These are phyloP conservation scores for Pichia eremophila DNA, from an alignment of 805 yeast species.

Conservation along the genomic window DNA sequence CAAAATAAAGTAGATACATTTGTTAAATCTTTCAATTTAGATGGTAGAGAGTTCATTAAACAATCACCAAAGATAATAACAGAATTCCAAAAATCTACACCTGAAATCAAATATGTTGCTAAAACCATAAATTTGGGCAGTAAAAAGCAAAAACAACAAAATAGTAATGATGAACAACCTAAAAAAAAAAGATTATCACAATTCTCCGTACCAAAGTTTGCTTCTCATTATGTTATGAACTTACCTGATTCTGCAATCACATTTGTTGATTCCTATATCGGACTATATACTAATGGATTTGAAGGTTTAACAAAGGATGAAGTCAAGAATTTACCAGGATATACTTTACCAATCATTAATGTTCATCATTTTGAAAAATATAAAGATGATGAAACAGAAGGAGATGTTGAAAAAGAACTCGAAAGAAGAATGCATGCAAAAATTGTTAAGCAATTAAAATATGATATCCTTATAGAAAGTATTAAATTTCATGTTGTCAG, in stretches of 20 bases:
- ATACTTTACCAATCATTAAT: conserved; percentile 65
- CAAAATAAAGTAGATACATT: conserved; percentile 52
- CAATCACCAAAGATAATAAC: conserved; percentile 44
- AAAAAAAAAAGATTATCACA: conserved; percentile 20
- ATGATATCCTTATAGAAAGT: conserved; percentile 36
- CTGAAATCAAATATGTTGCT: conserved; percentile 29
- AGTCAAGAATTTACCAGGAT: conserved; percentile 32
- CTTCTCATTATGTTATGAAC: conserved; percentile 84
- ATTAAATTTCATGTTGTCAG: conserved; percentile 76
- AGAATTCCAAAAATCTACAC: conserved; percentile 34
- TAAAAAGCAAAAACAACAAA: conserved; percentile 6
- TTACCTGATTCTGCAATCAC: conserved; percentile 88
- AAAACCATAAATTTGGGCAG: conserved; percentile 23
- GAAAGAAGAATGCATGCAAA: conserved; percentile 55
- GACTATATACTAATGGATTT: conserved; percentile 44
- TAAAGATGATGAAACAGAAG: conserved; percentile 56
- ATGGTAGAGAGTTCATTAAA: conserved; percentile 75
- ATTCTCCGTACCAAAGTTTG: conserved; percentile 41
- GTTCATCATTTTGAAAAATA: conserved; percentile 91
- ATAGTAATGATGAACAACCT: conserved; percentile 7
- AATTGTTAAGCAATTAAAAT: conserved; percentile 37
- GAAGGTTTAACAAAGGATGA: conserved; percentile 28
- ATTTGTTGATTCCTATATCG: conserved; percentile 69
- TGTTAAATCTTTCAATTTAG: conserved; percentile 59
- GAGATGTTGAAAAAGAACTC: conserved; percentile 60